Base-by-base conservation (phyloP, 164 flowering plant species). In the Protea cynaroides region DNA sequence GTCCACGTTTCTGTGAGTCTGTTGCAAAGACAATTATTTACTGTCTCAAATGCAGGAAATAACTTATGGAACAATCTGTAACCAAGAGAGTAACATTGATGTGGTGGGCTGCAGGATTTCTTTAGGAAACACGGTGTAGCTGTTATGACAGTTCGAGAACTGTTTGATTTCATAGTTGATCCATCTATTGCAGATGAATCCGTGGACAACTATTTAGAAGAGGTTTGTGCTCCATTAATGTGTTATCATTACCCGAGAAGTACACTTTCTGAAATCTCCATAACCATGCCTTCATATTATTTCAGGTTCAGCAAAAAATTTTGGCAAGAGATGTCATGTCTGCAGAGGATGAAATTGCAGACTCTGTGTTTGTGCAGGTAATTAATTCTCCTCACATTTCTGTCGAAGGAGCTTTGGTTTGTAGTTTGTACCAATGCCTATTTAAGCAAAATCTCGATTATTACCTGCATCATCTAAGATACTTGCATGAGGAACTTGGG, bases 91-190 rank as follows among this genome's bases (percentile, higher is more conserved):
- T 12, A 23, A 22, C 40, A 63, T 50, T 17, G n/a, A 66, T 63
- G 40, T 71, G 63, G 50, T 67, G 58, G 11, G 59, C 21, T 79
- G 66, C 88, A 95, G 99, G 95, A 88, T 73, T 95, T 87, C 77
- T 95, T 92, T 59, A 82, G 64, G 67, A 95, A 90, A 67, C 81
- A 87, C 74, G 98, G 98, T 54, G 90, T 95, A 10, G 98, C 91
- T 66, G 96, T 92, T 7, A 95, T 95, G 99, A 84, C 87, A 47
- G 84, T 86, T 19, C 78, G 94, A 21, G 96, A 95, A 66, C 82
- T 95, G 56, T 92, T 95, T 78, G 96, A 92, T 74, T 95, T 95
- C 72, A 87, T 95, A 34, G 97, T 92, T 62, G 96, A 95, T 79
- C 74, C 90, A 51, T 70, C 86, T 14, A 88, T 95, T 65, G 46